Conservation (phyloP, 805 yeast genomes). For the Ogataea ramenticola region DNA sequence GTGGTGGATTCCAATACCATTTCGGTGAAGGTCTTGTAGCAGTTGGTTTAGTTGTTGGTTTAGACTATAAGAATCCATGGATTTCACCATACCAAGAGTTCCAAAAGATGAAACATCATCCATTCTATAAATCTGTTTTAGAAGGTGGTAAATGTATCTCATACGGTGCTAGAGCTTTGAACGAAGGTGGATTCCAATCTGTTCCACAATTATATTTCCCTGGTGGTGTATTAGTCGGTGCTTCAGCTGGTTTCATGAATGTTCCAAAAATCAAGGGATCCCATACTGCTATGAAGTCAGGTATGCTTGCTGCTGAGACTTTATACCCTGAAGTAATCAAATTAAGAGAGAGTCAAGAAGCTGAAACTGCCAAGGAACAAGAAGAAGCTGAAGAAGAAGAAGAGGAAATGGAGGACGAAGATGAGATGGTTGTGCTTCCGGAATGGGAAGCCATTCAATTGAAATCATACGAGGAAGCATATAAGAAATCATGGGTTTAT, state of each 20-base stretch:
- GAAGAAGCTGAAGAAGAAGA: constrained; percentile 30
- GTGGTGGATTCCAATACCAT: constrained; percentile 97
- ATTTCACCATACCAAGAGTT: constrained; percentile 94
- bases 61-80: constrained; percentile 93
- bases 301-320: constrained; percentile 88
- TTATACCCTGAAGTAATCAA: constrained; percentile 47
- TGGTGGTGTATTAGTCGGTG: constrained; percentile 94
- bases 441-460: constrained; percentile 42
- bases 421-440: constrained; percentile 24
- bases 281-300: constrained; percentile 95
- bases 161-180: constrained; percentile 92
- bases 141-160: constrained; percentile 89
- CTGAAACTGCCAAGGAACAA: constrained; percentile 29
- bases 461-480: constrained; percentile 51
- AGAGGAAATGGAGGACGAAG: constrained; percentile 33
- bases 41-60: constrained; percentile 90
- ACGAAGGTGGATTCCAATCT: constrained; percentile 95
- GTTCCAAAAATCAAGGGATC: constrained; percentile 98
- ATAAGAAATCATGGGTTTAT: constrained; percentile 76
- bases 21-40: constrained; percentile 90
- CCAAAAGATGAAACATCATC: constrained; percentile 89
- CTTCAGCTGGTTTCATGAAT: constrained; percentile 93
- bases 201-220: constrained; percentile 90
- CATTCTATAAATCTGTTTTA: constrained; percentile 65
- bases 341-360: constrained; percentile 34